Conservation (phyloP, 768 basidiomycete species). For the Termitomyces sp. region DNA sequence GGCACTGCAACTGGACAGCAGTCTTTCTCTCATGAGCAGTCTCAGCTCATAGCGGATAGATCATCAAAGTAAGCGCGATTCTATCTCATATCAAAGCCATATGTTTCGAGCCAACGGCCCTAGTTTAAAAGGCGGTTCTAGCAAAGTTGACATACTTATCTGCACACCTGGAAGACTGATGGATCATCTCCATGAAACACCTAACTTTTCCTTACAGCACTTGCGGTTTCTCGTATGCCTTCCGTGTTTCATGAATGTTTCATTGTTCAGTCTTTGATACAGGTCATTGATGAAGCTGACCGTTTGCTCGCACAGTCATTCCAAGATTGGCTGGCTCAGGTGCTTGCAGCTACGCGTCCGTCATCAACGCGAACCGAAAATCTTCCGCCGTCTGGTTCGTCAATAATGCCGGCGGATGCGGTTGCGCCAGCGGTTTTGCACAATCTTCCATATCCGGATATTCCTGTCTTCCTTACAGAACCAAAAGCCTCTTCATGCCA, state of each 20-base stretch:
- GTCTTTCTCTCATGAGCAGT: constrained; percentile 89
- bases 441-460: constrained; percentile 30
- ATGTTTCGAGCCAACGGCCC: background rate
- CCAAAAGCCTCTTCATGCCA: constrained; percentile 68
- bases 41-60: constrained; percentile 64
- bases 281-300: constrained; percentile 98
- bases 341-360: constrained; percentile 65
- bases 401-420: constrained; percentile 36
- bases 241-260: background rate
- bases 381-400: background rate
- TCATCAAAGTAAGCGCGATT: constrained; percentile 37
- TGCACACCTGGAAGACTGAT: constrained; percentile 95
- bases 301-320: constrained; percentile 93
- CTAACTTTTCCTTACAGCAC: constrained; percentile 89
- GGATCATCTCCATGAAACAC: constrained; percentile 86
- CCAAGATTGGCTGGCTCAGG: constrained; percentile 89
- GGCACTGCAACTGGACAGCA: constrained; percentile 91
- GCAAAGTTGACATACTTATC: constrained; percentile 89
- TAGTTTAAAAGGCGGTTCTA: constrained; percentile 80
- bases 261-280: background rate
- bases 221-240: constrained; percentile 82
- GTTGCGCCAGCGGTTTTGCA: constrained; percentile 57
- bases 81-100: background rate
- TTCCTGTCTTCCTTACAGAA: constrained; percentile 52
- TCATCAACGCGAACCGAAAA: constrained; percentile 13